Evolutionary conservation across 163 green algal species (phyloP).

Genomic region (Trebouxia gelatinosa): DNA sequence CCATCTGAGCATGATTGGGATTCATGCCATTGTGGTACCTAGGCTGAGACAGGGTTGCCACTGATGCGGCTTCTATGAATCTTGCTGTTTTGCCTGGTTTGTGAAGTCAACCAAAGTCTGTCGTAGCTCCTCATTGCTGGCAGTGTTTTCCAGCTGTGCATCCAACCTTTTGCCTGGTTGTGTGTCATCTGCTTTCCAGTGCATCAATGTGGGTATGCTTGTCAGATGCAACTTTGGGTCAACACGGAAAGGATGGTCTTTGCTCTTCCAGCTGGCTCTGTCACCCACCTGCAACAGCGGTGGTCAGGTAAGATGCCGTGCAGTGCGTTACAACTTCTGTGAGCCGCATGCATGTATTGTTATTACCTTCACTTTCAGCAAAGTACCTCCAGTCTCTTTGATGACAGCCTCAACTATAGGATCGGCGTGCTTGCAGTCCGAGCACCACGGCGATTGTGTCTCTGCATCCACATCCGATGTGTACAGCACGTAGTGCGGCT

Average conservation of each 20-base stretch:
- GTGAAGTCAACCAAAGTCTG: neutral
- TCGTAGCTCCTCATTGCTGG: neutral
- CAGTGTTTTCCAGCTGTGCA: neutral
- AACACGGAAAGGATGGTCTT: slow-evolving; percentile 35
- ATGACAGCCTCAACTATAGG: slow-evolving; percentile 34
- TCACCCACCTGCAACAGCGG: slow-evolving; percentile 36
- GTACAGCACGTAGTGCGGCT: slow-evolving; percentile 56
- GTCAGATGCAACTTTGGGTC: slow-evolving; percentile 34
- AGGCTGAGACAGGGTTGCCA: too few relatives aligned
- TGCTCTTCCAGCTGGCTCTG: slow-evolving; percentile 40
- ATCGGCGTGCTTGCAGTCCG: slow-evolving; percentile 42
- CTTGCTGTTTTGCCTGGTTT: slow-evolving; percentile 12
- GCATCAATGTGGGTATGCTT: slow-evolving; percentile 47
- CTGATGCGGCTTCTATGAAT: too few relatives aligned
- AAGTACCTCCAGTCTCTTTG: slow-evolving; percentile 26
- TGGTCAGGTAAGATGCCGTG: too few relatives aligned
- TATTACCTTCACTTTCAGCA: slow-evolving; percentile 55
- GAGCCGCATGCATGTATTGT: too few relatives aligned
- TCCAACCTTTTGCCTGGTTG: neutral
- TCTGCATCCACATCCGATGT: slow-evolving; percentile 33
- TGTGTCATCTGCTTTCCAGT: slow-evolving; percentile 32
- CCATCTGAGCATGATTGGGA: too few relatives aligned
- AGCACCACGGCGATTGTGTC: slow-evolving; percentile 40
- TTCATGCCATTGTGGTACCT: too few relatives aligned
- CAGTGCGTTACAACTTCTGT: too few relatives aligned